Evolutionary conservation across 148 eudicot genomes (phyloP).

Genomic region (Fagopyrum esculentum): DNA sequence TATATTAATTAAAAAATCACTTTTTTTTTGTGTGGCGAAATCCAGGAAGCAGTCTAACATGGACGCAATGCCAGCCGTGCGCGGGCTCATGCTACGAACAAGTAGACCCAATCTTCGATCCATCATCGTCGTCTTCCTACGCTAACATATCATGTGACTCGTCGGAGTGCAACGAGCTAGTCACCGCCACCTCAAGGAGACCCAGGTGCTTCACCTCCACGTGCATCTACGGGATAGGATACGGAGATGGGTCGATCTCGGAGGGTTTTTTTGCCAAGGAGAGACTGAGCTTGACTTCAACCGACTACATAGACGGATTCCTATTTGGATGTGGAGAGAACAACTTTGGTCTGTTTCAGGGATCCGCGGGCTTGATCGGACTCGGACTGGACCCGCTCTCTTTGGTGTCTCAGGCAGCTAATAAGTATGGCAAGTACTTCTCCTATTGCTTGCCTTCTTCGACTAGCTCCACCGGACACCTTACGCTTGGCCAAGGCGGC

Average conservation of each 20-base stretch:
- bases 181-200: slow-evolving; percentile 38
- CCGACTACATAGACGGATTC: slow-evolving; percentile 7
- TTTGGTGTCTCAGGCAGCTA: slow-evolving; percentile 17
- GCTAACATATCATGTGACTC: slow-evolving; percentile 52
- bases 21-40: no score
- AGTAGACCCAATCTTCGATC: slow-evolving; percentile 46
- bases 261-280: slow-evolving; percentile 29
- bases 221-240: slow-evolving; percentile 51
- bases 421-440: slow-evolving; percentile 20
- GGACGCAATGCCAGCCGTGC: slow-evolving; percentile 68
- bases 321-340: slow-evolving; percentile 23
- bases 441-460: slow-evolving; percentile 18
- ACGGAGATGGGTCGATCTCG: slow-evolving; percentile 63
- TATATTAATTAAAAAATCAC: no score
- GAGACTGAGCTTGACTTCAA: neutral
- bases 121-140: slow-evolving; percentile 41
- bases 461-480: slow-evolving; percentile 14
- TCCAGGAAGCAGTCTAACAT: slow-evolving; percentile 35
- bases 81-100: slow-evolving; percentile 45
- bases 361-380: slow-evolving; percentile 21
- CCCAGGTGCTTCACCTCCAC: slow-evolving; percentile 45
- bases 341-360: slow-evolving; percentile 18
- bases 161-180: slow-evolving; percentile 34
- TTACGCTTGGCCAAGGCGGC: slow-evolving; percentile 18
- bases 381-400: slow-evolving; percentile 18